Base-by-base conservation (phyloP, 768 basidiomycete species). In the Phylloporus sp. region DNA sequence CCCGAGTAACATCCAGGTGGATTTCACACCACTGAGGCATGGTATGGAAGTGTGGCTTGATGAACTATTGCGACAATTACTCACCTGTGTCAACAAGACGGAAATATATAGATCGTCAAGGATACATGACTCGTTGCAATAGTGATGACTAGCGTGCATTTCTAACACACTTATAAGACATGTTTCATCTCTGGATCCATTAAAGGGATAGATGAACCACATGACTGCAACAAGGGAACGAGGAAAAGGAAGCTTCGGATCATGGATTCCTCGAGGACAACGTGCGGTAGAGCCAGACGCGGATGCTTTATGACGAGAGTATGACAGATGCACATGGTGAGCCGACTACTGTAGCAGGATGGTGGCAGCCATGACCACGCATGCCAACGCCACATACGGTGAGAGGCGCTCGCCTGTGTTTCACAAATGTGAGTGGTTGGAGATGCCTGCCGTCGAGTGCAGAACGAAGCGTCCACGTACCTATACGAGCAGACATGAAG, bases 401-500 rank as follows among this genome's bases (percentile, higher is more conserved):
- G 95, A 97, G 40, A 99, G 73, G 18, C 97, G 81, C 70, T 98
- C 97, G 45, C 95, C 94, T 97, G 67, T 27, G 2, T 26, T 16
- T 16, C 40, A 41, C 23, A 4, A 11, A 15, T 5, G 23, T 40
- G 20, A 22, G 39, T 13, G 6, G 35, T 35, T 20, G 18, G 16
- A n/a, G 5, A 35, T 32, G 31, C 31, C 15, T 15, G 34, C 16
- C 34, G 28, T 29, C 32, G n/a, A 35, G 34, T 9, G 36, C 36
- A 20, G 3, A 38, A 18, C 9, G 18, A 20, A 22, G 16, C 39
- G 26, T 42, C 1, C 18, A 45, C 81, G 52, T 63, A 92, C 94
- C 97, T 76, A 99, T 93, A 45, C 97, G 80, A 11, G 97, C 95
- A 44, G 84, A 89, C 80, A 94, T 99, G 80, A 89, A 98, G 70